Evolutionary conservation across 2,329 filamentous ascomycete genomes (phyloP), one percentile per base, ranked within the genome.

Genomic region (Fusarium newnesense): DNA sequence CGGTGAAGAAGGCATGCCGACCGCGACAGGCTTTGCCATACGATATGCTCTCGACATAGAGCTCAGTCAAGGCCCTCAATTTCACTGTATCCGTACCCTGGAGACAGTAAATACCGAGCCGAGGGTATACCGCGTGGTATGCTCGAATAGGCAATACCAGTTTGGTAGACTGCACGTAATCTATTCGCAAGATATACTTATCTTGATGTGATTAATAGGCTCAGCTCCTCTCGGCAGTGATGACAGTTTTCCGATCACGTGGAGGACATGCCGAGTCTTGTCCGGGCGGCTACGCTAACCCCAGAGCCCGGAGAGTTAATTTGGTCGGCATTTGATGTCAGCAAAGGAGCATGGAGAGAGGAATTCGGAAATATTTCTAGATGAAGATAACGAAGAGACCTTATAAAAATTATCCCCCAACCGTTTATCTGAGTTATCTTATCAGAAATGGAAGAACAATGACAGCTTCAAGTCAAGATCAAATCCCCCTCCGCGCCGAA

Each of bases 221-320:
- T 47, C 61, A 64, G 15, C n/a, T 52, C 13, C 40, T 42, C 34
- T 21, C 65, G 67, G 67, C 28, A 42, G 44, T 26, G 24, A 32
- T 52, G 26, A 52, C 21, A 46, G 32, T 34, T 69, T 16, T 69
- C 67, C 67, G 67, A 69, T 69, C 67, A 69, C 67, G 67, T 69
- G 67, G n/a, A 7, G 13, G 24, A 37, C 34, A 47, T n/a, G 4
- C 42, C 63, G 28, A 30, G n/a, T 54, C 42, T 68, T 12, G 34
- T 36, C 65, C 40, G 28, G 15, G 21, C 40, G 50, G 28, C 39
- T 57, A 50, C 58, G 59, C 50, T 69, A 69, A 39, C 40, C 16
- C 18, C 15, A 21, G 16, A 21, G 10, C 5, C 21, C 30, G 5
- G 21, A 43, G 43, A 34, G 39, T 42, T 19, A 16, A 53, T n/a